These are phyloP conservation scores for Phytophthora sansomeana DNA, from an alignment of 352 stramenopile species.

Conservation along the genomic window DNA sequence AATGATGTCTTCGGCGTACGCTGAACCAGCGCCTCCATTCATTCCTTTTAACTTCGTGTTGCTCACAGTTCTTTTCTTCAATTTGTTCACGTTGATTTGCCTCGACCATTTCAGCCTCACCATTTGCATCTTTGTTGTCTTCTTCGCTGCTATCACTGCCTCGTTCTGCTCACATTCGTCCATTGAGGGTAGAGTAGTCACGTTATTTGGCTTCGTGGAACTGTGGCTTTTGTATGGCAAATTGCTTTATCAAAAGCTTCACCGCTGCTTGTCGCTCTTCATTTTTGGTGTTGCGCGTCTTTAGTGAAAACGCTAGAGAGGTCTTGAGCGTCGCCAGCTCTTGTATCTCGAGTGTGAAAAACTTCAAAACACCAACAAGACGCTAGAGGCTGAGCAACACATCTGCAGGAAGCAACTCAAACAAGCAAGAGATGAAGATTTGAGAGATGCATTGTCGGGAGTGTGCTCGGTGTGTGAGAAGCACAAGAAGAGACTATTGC, in stretches of 20 bases:
- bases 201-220: slow-evolving; percentile 2
- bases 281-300: slow-evolving; percentile 57
- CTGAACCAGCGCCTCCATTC: slow-evolving; percentile 53
- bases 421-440: slow-evolving; percentile 21
- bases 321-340: slow-evolving; percentile 55
- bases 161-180: slow-evolving; percentile 13
- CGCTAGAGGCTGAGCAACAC: slow-evolving; percentile 43
- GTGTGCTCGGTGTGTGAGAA: slow-evolving; percentile 58
- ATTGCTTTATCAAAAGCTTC: slow-evolving; percentile 54
- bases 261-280: slow-evolving; percentile 65
- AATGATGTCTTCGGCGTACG: slow-evolving; percentile 64
- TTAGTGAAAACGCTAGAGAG: slow-evolving; percentile 50
- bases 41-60: slow-evolving; percentile 53
- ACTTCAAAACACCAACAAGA: slow-evolving; percentile 60
- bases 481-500: slow-evolving; percentile 58
- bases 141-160: slow-evolving; percentile 10
- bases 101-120: background rate
- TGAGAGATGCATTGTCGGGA: background rate
- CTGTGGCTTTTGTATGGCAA: slow-evolving; percentile 21
- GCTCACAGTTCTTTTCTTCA: background rate
- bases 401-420: slow-evolving; percentile 43
- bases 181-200: slow-evolving; percentile 3
- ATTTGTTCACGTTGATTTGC: background rate
- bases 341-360: slow-evolving; percentile 73
- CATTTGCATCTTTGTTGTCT: background rate